A percentile compares a stretch with the other conserved stretches of the same genome.
These are phyloP conservation scores for Globisporangium cederbergense DNA, from an alignment of 352 stramenopile genomes.

Conservation along the genomic window DNA sequence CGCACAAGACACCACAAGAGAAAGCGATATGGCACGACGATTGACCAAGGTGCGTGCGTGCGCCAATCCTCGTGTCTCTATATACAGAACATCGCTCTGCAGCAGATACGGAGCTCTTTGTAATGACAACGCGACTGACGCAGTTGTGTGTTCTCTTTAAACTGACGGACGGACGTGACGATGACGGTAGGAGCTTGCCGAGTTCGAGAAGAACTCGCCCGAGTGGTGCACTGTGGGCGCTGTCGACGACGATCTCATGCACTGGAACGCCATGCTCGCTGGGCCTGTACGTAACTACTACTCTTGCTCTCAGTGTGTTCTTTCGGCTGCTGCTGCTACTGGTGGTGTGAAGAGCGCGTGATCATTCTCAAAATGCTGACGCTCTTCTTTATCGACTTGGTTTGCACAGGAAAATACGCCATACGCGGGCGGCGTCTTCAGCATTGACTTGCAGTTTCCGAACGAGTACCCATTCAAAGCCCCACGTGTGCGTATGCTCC, in stretches of 20 bases:
- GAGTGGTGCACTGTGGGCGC: constrained; percentile 87
- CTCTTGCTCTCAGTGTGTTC: too few species aligned
- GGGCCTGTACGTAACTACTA: constrained; percentile 60
- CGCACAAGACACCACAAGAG: neutral
- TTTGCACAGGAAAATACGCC: constrained; percentile 69
- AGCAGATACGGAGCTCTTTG: too few species aligned
- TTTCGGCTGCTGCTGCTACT: neutral
- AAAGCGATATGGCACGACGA: constrained; percentile 60
- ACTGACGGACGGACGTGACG: neutral
- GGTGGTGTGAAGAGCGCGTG: neutral
- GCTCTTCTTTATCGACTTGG: constrained; percentile 1
- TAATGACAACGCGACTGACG: neutral
- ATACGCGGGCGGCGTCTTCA: constrained; percentile 90
- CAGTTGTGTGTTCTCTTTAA: neutral
- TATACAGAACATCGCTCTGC: neutral
- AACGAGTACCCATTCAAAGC: constrained; percentile 96
- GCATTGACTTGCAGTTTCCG: constrained; percentile 94
- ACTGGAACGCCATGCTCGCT: constrained; percentile 90
- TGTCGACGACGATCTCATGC: constrained; percentile 87
- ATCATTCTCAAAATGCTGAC: neutral
- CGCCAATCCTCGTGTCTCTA: neutral
- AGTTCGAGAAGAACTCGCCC: constrained; percentile 88
- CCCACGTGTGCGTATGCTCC: constrained; percentile 35
- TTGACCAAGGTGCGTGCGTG: constrained; percentile 71
- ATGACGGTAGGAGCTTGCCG: constrained; percentile 63